Evolutionary conservation across 2,329 filamentous ascomycete genomes (phyloP), one percentile per base, ranked within the genome.

Genomic region (Colletotrichum sp.): DNA sequence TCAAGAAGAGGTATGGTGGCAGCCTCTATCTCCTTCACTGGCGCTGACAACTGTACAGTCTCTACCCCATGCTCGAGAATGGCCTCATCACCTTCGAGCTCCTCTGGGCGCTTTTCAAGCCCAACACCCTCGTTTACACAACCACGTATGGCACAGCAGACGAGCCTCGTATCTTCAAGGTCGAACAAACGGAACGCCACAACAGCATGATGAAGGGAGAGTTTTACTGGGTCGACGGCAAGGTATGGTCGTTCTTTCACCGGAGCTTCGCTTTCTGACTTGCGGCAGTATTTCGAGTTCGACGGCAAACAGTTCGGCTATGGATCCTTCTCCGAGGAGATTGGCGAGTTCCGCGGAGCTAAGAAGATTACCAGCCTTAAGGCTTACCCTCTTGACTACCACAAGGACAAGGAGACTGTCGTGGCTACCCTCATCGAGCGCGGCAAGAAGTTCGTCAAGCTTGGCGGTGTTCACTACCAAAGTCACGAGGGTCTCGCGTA

Each of bases 11-110:
- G 85, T 86, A 75, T 67, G 80, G 22, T 26, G 22, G 15, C 32
- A 26, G 6, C 6, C 32, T 26, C 4, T 24, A 8, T 6, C 24
- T 16, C 8, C 26, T 30, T 26, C 3, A 3, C 13, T 32, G 39
- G 12, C 24, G 13, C 57, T 76, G 12, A 74, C 34, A 5, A 13
- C 16, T 8, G 12, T 13, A 12, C 83, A 94, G 93, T 3, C 89
- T 98, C 0, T 93, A 96, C 79, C 94, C 95, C 0, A 92, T 98
- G 85, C 88, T 98, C 3, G 91, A 95, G 78, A 94, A 93, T 36
- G 95, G 95, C 10, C 92, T 95, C 60, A 98, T 98, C 82, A 98
- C 95, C 0, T 98, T 96, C 79, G 95, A 98, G 73, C 89, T 98
- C 4, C 87, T 98, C 2, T 98, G 96, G 96, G 95, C 95, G 0